phyloP scores from a whole-genome alignment of 768 basidiomycete species.

The Kwoniella bestiolae region DNA sequence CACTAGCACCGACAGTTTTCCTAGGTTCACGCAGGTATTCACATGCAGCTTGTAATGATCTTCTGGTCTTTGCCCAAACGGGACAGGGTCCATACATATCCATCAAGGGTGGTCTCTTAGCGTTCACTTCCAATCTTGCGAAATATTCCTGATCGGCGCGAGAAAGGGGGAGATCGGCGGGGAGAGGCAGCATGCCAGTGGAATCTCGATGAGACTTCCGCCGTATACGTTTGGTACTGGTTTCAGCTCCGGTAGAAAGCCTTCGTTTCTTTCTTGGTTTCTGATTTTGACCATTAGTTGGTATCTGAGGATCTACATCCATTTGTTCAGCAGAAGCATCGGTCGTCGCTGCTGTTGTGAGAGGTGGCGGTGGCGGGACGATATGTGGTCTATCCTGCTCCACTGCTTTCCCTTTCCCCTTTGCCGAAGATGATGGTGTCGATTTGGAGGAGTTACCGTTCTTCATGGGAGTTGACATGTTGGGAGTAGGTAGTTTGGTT shows the following conservation, averaged over 20 bases:
- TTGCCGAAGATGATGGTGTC: conserved; percentile 20
- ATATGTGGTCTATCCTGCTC: conserved; percentile 3
- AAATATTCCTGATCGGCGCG: conserved; percentile 32
- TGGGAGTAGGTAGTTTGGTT: conserved; percentile 2
- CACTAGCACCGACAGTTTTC: conserved; percentile 41
- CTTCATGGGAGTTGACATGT: not conserved
- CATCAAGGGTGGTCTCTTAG: conserved; percentile 21
- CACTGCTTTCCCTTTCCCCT: conserved; percentile 31
- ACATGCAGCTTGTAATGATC: conserved; percentile 32
- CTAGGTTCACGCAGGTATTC: conserved; percentile 47
- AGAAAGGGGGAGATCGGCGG: conserved; percentile 4
- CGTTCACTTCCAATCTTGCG: conserved; percentile 34
- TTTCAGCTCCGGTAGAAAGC: conserved; percentile 33
- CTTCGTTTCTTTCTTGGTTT: conserved; percentile 36
- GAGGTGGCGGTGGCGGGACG: not conserved
- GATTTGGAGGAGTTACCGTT: not conserved
- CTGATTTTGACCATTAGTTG: not conserved
- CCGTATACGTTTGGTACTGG: conserved; percentile 12
- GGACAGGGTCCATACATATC: conserved; percentile 38
- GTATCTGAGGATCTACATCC: not conserved
- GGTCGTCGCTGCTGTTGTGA: not conserved
- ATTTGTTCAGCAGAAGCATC: not conserved
- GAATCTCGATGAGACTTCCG: conserved; percentile 16
- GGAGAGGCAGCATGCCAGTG: not conserved
- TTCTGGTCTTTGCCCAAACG: conserved; percentile 47